phyloP scores from a whole-genome alignment of 768 basidiomycete genomes.

The Dioszegia crocea region DNA sequence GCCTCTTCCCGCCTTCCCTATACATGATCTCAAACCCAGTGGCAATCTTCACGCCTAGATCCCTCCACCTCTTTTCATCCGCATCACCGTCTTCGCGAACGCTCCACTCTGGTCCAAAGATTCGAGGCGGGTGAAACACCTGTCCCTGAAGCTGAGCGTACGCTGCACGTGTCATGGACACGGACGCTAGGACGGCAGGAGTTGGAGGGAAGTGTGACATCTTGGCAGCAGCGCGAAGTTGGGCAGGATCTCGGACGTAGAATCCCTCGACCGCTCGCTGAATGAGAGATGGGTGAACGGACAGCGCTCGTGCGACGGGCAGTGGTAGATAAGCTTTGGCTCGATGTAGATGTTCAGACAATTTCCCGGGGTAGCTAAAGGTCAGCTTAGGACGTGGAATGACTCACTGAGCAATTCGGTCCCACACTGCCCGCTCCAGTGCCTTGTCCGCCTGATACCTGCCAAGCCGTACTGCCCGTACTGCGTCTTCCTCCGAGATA shows the following conservation, averaged over 20 bases:
- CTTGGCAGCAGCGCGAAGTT: constrained; percentile 80
- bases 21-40: constrained; percentile 97
- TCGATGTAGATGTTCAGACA: constrained; percentile 64
- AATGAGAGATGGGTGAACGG: constrained; percentile 62
- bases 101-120: constrained; percentile 63
- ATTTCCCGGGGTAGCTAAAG: constrained; percentile 68
- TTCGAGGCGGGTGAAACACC: constrained; percentile 83
- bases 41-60: constrained; percentile 92
- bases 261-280: constrained; percentile 88
- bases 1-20: constrained; percentile 61
- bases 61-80: constrained; percentile 69
- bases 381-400: not conserved
- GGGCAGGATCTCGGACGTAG: constrained; percentile 88
- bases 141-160: constrained; percentile 92
- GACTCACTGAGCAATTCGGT: constrained; percentile 63
- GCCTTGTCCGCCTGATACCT: constrained; percentile 61
- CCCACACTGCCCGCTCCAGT: constrained; percentile 67
- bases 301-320: constrained; percentile 72
- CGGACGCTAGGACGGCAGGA: constrained; percentile 58
- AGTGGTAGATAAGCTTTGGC: constrained; percentile 74
- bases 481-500: constrained; percentile 33
- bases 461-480: constrained; percentile 39
- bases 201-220: constrained; percentile 86
- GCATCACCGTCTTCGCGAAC: constrained; percentile 55
- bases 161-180: constrained; percentile 80